Evolutionary conservation across 2,329 filamentous ascomycete species (phyloP).

Genomic region (Alternaria sp.): DNA sequence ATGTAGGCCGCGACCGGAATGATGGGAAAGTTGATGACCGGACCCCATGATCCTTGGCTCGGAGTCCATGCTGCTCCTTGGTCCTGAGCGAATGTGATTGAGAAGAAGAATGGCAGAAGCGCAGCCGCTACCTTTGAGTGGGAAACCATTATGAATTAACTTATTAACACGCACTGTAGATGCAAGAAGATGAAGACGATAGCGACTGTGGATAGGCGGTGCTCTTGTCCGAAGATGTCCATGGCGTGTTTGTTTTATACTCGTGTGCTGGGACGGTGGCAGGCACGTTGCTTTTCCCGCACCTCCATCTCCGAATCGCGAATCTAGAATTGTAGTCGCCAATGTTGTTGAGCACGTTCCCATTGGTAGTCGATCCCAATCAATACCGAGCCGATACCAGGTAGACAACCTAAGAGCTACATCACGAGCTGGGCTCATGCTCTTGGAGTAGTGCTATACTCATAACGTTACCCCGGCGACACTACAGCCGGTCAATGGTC

Average conservation of each 20-base stretch:
- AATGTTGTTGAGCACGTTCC: not conserved
- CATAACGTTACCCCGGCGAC: not conserved
- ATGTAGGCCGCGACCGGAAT: constrained; percentile 34
- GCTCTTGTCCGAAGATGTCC: not conserved
- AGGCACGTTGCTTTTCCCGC: constrained; percentile 1
- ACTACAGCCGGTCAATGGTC: not conserved
- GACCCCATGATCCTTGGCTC: constrained; percentile 19
- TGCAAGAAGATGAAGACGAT: not conserved
- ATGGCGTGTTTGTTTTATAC: not conserved
- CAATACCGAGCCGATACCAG: not conserved
- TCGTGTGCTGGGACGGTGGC: not conserved
- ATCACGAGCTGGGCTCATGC: not conserved
- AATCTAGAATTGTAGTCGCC: not conserved
- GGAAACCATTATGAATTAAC: not conserved
- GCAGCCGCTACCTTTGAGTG: not conserved
- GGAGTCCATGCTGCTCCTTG: not conserved
- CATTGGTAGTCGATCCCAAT: not conserved
- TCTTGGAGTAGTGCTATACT: not conserved
- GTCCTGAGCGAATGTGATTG: constrained; percentile 8
- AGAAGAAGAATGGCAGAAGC: not conserved
- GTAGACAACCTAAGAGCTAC: not conserved
- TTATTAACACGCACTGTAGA: not conserved
- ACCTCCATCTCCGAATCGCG: not conserved
- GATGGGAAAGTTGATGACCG: constrained; percentile 27
- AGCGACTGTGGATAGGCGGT: not conserved